Evolutionary conservation across 2,329 filamentous ascomycete genomes (phyloP).

Genomic region (Colletotrichum costaricense): DNA sequence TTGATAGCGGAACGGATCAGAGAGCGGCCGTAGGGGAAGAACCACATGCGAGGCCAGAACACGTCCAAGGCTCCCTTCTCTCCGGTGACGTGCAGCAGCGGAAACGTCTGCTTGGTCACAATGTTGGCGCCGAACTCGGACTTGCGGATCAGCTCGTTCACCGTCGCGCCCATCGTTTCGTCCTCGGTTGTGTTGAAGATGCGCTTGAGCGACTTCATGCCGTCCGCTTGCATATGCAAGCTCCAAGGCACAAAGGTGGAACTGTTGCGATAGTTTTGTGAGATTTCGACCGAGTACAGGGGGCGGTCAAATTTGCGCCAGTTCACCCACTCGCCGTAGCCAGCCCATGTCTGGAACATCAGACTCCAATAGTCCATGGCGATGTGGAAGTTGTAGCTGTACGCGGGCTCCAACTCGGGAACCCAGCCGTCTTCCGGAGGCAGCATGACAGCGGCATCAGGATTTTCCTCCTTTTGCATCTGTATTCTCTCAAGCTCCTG

Average conservation of each 20-base stretch:
- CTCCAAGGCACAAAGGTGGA: constrained; percentile 43
- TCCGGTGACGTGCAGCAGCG: constrained; percentile 53
- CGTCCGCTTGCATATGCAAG: constrained; percentile 47
- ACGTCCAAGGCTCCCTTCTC: constrained; percentile 45
- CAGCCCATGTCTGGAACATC: constrained; percentile 53
- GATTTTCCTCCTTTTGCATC: constrained; percentile 40
- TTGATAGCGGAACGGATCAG: constrained; percentile 44
- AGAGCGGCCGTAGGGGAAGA: constrained; percentile 46
- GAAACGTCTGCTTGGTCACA: constrained; percentile 49
- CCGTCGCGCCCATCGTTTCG: constrained; percentile 40
- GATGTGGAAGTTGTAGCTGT: constrained; percentile 45
- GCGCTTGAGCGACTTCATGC: constrained; percentile 42
- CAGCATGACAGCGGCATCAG: constrained; percentile 30
- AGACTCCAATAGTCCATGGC: constrained; percentile 53
- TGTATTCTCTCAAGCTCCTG: constrained; percentile 54
- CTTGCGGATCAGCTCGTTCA: constrained; percentile 45
- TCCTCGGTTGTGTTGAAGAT: constrained; percentile 46
- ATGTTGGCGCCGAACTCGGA: constrained; percentile 50
- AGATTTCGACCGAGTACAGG: constrained; percentile 39
- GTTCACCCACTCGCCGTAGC: constrained; percentile 47
- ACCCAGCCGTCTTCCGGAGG: constrained; percentile 38
- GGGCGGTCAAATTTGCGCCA: constrained; percentile 46
- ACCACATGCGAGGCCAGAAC: constrained; percentile 52
- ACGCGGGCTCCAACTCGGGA: constrained; percentile 36
- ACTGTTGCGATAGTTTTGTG: constrained; percentile 38